Percentiles rank a stretch among this genome's conserved stretches.
These are phyloP conservation scores for Malassezia equina DNA, from an alignment of 1,284 basidiomycete species.

Conservation along the genomic window DNA sequence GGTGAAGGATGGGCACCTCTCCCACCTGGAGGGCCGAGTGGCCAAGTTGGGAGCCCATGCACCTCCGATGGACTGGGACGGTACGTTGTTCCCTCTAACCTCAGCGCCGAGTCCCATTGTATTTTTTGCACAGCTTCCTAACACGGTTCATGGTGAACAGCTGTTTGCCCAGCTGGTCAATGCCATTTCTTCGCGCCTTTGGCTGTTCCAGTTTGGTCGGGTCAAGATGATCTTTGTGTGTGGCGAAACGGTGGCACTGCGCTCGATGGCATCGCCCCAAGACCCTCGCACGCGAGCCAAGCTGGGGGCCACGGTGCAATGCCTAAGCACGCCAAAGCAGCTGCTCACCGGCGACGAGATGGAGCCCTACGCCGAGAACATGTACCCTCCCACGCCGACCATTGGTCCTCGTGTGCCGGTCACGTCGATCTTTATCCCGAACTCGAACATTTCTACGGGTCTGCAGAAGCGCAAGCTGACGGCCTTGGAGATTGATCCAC, in stretches of 20 bases:
- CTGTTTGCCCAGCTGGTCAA: conserved; percentile 39
- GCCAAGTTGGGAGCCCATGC: conserved; percentile 6
- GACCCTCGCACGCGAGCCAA: conserved; percentile 25
- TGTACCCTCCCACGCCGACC: conserved; percentile 28
- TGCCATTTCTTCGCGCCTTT: conserved; percentile 29
- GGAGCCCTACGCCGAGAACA: conserved; percentile 24
- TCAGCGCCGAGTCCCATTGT: conserved; percentile 21
- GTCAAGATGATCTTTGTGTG: conserved; percentile 33
- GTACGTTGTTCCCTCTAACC: not conserved
- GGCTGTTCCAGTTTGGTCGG: conserved; percentile 39
- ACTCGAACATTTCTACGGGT: conserved; percentile 29
- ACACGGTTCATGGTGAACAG: conserved; percentile 44
- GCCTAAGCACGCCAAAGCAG: conserved; percentile 22
- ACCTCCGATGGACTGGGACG: conserved; percentile 16
- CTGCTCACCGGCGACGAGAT: conserved; percentile 21
- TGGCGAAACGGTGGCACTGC: conserved; percentile 32
- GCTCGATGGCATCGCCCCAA: conserved; percentile 24
- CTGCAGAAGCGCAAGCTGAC: conserved; percentile 26
- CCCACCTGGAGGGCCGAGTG: conserved; percentile 24
- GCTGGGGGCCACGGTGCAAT: conserved; percentile 28
- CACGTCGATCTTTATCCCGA: conserved; percentile 22
- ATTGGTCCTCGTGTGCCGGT: conserved; percentile 31
- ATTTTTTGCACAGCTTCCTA: conserved; percentile 42
- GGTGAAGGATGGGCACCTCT: conserved; percentile 22
- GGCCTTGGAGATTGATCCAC: conserved; percentile 32